Conservation (phyloP, 1,139 yeast species). For the Yamadazyma songkhlaensis region DNA sequence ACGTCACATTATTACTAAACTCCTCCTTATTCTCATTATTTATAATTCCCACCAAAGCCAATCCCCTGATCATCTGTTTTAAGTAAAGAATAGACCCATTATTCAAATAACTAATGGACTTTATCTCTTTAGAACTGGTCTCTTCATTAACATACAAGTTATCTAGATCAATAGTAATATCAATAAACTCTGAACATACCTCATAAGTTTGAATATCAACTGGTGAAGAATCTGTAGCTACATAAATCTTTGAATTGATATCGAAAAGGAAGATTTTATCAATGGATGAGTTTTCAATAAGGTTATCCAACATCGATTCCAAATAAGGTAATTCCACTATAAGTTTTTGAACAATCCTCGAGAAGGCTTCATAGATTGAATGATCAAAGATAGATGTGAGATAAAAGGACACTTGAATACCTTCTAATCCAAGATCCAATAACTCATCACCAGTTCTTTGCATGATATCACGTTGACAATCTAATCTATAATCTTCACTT, state of each 20-base stretch:
- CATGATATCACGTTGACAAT: slow-evolving; percentile 95
- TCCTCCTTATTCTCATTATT: slow-evolving; percentile 52
- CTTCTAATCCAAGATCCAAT: slow-evolving; percentile 83
- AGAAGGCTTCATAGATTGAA: slow-evolving; percentile 92
- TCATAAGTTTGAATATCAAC: slow-evolving; percentile 95
- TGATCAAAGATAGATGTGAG: slow-evolving; percentile 93
- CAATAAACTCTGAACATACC: slow-evolving; percentile 95
- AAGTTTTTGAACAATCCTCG: slow-evolving; percentile 86
- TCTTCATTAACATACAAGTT: slow-evolving; percentile 56
- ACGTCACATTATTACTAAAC: slow-evolving; percentile 56
- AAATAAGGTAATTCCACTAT: slow-evolving; percentile 85
- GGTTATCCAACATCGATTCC: slow-evolving; percentile 83
- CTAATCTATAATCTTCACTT: slow-evolving; percentile 88
- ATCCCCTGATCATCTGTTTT: slow-evolving; percentile 88
- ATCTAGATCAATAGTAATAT: slow-evolving; percentile 86
- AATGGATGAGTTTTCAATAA: slow-evolving; percentile 85
- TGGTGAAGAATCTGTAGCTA: slow-evolving; percentile 94
- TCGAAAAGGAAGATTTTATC: slow-evolving; percentile 94
- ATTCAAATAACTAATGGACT: slow-evolving; percentile 71
- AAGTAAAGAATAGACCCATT: slow-evolving; percentile 82
- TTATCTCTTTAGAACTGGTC: slow-evolving; percentile 35
- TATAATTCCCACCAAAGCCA: slow-evolving; percentile 85
- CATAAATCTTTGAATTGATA: slow-evolving; percentile 88
- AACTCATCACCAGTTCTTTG: slow-evolving; percentile 93
- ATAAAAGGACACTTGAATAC: slow-evolving; percentile 88